Percentiles rank a stretch among this genome's conserved stretches.
phyloP scores from a whole-genome alignment of 1,139 yeast genomes.

The Candida tetrigidarum region DNA sequence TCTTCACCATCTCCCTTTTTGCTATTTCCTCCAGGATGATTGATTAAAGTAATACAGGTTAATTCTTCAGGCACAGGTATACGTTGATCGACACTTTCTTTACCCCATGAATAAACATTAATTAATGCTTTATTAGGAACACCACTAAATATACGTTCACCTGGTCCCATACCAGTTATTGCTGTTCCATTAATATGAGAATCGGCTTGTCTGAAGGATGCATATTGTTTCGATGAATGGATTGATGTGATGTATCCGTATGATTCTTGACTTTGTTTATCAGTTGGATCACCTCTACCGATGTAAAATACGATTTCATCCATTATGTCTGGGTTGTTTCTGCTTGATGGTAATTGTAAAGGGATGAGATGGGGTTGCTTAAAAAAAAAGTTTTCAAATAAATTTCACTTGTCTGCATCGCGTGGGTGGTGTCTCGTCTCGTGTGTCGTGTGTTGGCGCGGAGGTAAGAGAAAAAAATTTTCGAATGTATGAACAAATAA shows the following conservation, averaged over 20 bases:
- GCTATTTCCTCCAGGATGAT: conserved; percentile 19
- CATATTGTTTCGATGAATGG: conserved; percentile 54
- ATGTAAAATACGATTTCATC: conserved; percentile 65
- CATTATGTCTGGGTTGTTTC: conserved; percentile 33
- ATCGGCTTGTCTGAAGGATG: conserved; percentile 59
- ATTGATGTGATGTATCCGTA: conserved; percentile 53
- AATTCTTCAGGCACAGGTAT: conserved; percentile 86
- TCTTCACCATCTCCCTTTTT: conserved; percentile 10
- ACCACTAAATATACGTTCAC: conserved; percentile 60
- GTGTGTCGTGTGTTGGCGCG: no score
- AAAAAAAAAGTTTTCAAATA: conserved; percentile 3
- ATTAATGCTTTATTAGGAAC: conserved; percentile 72
- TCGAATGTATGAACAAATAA: no score
- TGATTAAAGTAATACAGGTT: conserved; percentile 38
- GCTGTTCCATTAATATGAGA: conserved; percentile 50
- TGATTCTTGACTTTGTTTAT: conserved; percentile 50
- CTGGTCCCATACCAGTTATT: conserved; percentile 45
- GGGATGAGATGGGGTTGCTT: not conserved
- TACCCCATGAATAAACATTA: conserved; percentile 73
- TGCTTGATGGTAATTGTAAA: conserved; percentile 5
- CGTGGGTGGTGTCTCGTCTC: no score
- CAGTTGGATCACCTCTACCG: conserved; percentile 53
- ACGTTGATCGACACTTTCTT: conserved; percentile 82
- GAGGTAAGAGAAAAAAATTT: conserved; percentile 1
- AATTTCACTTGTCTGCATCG: no score